phyloP scores from a whole-genome alignment of 805 yeast species.

The Ogataea zsoltii region DNA sequence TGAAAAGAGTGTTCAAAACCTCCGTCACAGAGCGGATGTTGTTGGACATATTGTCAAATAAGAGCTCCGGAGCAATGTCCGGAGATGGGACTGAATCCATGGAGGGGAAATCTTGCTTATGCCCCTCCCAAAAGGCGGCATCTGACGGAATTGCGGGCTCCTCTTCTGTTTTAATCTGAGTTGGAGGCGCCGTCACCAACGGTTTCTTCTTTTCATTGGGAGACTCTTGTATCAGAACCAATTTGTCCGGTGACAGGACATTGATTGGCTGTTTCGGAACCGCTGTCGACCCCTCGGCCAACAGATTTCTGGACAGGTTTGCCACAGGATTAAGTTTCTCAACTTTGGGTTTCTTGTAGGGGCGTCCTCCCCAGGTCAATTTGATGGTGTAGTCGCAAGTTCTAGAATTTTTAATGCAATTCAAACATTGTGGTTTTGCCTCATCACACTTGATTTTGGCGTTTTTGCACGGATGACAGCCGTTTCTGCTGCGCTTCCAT shows the following conservation, averaged over 20 bases:
- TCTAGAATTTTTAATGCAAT: conserved; percentile 48
- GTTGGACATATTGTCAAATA: conserved; percentile 1
- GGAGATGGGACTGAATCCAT: not conserved
- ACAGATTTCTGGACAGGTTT: conserved; percentile 16
- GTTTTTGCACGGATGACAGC: conserved; percentile 63
- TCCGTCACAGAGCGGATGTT: conserved; percentile 9
- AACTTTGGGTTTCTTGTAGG: conserved; percentile 47
- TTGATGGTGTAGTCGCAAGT: conserved; percentile 64
- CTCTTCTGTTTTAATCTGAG: no score
- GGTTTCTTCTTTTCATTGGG: no score
- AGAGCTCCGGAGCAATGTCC: not conserved
- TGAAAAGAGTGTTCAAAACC: conserved; percentile 10
- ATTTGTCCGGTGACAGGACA: no score
- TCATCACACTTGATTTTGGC: conserved; percentile 73
- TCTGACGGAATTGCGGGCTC: no score
- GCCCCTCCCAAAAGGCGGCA: no score
- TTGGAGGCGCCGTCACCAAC: no score
- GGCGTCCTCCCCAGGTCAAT: conserved; percentile 77
- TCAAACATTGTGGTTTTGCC: conserved; percentile 57
- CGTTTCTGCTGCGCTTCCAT: conserved; percentile 50
- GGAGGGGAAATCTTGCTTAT: not conserved
- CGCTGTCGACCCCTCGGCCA: not conserved
- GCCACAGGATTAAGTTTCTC: conserved; percentile 34
- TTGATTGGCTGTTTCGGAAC: no score
- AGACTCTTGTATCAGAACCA: no score